Evolutionary conservation across 208 protist genomes (phyloP).

Genomic region (Trypanosoma vivax): DNA sequence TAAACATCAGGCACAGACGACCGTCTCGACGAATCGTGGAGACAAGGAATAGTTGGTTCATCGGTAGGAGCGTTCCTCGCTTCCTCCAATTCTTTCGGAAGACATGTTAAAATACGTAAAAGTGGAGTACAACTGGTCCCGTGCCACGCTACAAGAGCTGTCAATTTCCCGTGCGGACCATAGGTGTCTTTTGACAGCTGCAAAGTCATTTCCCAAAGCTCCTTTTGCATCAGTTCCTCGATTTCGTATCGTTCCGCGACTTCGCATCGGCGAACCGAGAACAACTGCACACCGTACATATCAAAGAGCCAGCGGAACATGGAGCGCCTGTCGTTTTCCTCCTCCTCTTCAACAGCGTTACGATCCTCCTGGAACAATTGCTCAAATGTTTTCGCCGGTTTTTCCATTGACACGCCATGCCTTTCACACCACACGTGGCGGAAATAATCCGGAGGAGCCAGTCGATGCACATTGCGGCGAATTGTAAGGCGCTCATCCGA

Average conservation of each 20-base stretch:
- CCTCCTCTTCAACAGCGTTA: slow-evolving; percentile 22
- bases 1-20: neutral
- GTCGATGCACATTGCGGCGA: slow-evolving; percentile 41
- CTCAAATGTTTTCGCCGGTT: slow-evolving; percentile 26
- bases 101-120: slow-evolving; percentile 25
- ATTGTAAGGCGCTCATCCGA: slow-evolving; percentile 27
- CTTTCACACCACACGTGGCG: slow-evolving; percentile 34
- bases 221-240: slow-evolving; percentile 31
- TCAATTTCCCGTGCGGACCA: slow-evolving; percentile 39
- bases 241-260: slow-evolving; percentile 42
- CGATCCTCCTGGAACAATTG: slow-evolving; percentile 32
- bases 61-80: neutral
- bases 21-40: slow-evolving; percentile 9
- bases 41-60: neutral
- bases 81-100: slow-evolving; percentile 5
- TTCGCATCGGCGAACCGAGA: slow-evolving; percentile 41
- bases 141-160: slow-evolving; percentile 40
- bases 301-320: slow-evolving; percentile 55
- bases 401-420: slow-evolving; percentile 22
- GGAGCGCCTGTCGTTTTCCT: slow-evolving; percentile 25
- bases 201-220: slow-evolving; percentile 27
- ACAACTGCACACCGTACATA: slow-evolving; percentile 50
- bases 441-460: slow-evolving; percentile 60
- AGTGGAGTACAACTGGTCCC: slow-evolving; percentile 11
- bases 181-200: slow-evolving; percentile 33